Evolutionary conservation across 192 early-diverging fungal genomes (phyloP), one percentile per base, ranked within the genome.

Genomic region (Chytriomyces confervae): DNA sequence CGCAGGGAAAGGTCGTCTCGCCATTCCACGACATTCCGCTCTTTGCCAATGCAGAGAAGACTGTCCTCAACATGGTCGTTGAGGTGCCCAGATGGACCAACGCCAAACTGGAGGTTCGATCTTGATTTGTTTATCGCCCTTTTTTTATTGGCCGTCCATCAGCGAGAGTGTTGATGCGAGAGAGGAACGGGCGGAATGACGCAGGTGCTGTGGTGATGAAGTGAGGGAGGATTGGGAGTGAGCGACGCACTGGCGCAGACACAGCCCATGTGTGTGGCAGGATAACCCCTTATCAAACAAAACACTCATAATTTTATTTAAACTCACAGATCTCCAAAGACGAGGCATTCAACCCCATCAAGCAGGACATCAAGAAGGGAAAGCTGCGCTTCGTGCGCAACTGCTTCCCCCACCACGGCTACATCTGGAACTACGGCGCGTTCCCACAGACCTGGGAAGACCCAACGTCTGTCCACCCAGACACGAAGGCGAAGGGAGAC

Each of bases 341-440:
- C 78, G 95, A 97, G 82, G 70, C 88, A 73, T 91, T 99, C 86
- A 99, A 99, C 93, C 97, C 97, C 66, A 98, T 99, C 86, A 93
- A 95, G 89, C 97, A 99, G 86, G 97, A 99, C 81, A 89, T 92
- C 79, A 98, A 98, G 92, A 99, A 99, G 89, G 96, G 96, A 79
- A 99, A 99, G 89, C 93, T 98, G 76, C 92, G 97, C 72, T 97
- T 91, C 83, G 96, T 99, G 75, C 92, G 95, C 84, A 98, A 99
- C 92, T 93, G 93, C 85, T 99, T 98, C 93, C 97, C 97, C 7
- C 96, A 98, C 92, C 94, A 99, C 86, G 97, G 97, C 75, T 99
- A 99, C 87, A 98, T 99, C 86, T 99, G 97, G 97, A 99, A 99
- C 96, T 98, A 99, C 80, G 97, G 97, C 82, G 96, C 96, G 74